These are phyloP conservation scores for Clavispora asparagi DNA, from an alignment of 805 yeast genomes.

Conservation along the genomic window DNA sequence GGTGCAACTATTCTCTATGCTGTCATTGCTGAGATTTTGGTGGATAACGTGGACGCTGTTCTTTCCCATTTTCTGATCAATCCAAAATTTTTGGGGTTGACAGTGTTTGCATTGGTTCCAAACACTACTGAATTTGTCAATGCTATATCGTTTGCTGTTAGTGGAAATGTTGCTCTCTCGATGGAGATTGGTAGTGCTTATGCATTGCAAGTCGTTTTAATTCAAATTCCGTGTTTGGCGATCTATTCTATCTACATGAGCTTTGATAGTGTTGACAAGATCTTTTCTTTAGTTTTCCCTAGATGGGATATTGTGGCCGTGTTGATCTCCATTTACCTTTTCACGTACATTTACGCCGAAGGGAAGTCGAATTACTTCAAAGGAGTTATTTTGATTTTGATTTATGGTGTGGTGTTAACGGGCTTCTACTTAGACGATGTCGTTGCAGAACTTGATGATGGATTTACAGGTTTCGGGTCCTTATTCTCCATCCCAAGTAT, in stretches of 20 bases:
- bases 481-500: background rate
- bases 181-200: constrained; percentile 99
- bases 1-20: constrained; percentile 88
- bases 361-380: constrained; percentile 96
- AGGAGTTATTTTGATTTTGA: constrained; percentile 79
- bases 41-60: constrained; percentile 88
- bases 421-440: constrained; percentile 71
- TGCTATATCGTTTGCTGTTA: constrained; percentile 93
- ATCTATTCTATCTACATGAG: constrained; percentile 56
- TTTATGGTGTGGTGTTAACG: constrained; percentile 66
- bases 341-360: constrained; percentile 92
- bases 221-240: constrained; percentile 90
- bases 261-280: constrained; percentile 35
- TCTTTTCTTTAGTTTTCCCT: constrained; percentile 86
- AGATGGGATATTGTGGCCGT: constrained; percentile 92
- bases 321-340: constrained; percentile 78
- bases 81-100: constrained; percentile 88
- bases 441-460: constrained; percentile 28
- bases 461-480: background rate
- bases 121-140: constrained; percentile 95
- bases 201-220: constrained; percentile 88
- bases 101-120: constrained; percentile 93
- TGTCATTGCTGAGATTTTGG: constrained; percentile 87
- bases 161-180: constrained; percentile 92
- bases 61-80: constrained; percentile 71